phyloP scores from a whole-genome alignment of 1,139 yeast species.

The Yamadazyma aaseri region DNA sequence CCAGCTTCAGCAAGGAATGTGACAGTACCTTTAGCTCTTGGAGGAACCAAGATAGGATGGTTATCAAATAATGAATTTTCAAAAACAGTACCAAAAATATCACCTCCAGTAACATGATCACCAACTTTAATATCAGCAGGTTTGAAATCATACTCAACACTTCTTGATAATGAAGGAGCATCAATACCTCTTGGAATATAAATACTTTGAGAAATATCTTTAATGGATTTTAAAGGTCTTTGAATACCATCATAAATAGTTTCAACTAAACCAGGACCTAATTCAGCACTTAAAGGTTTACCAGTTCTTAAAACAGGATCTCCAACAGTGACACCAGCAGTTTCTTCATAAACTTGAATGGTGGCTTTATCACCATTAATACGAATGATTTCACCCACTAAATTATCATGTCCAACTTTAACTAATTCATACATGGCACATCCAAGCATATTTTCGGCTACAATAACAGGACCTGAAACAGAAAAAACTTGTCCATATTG shows the following conservation, averaged over 20 bases:
- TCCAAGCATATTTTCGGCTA: constrained; percentile 98
- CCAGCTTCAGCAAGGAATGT: constrained; percentile 88
- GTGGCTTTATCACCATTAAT: constrained; percentile 96
- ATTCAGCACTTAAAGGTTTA: constrained; percentile 94
- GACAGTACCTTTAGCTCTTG: constrained; percentile 97
- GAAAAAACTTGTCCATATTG: constrained; percentile 88
- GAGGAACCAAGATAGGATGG: constrained; percentile 93
- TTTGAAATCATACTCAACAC: constrained; percentile 77
- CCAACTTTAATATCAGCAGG: constrained; percentile 84
- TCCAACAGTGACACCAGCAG: constrained; percentile 98
- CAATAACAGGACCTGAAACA: constrained; percentile 95
- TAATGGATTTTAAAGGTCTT: constrained; percentile 93
- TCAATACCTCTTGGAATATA: constrained; percentile 98
- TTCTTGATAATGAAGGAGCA: constrained; percentile 88
- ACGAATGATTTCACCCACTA: constrained; percentile 98
- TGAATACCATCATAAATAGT: constrained; percentile 99
- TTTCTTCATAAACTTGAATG: constrained; percentile 97
- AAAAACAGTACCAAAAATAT: constrained; percentile 87
- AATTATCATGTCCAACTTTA: constrained; percentile 93
- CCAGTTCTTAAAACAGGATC: constrained; percentile 98
- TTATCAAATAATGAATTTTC: constrained; percentile 91
- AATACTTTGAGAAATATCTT: constrained; percentile 81
- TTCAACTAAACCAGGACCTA: constrained; percentile 99
- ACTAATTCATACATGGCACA: constrained; percentile 99
- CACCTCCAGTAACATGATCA: constrained; percentile 98